phyloP scores from a whole-genome alignment of 2,329 filamentous ascomycete genomes.

The Curvularia hawaiiensis region DNA sequence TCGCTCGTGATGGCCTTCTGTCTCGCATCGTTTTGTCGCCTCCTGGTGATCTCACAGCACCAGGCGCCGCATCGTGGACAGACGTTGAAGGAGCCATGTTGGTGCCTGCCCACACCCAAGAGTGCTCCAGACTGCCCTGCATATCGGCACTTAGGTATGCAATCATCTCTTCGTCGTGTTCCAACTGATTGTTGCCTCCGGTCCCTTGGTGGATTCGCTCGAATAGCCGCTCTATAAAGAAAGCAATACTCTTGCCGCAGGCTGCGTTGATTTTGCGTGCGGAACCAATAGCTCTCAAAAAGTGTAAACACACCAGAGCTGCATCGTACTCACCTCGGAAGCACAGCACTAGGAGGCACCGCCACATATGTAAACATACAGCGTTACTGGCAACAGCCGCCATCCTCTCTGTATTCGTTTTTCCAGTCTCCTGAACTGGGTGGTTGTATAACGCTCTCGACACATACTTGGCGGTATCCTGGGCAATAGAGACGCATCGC shows the following conservation, averaged over 20 bases:
- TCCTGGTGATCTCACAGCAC: constrained; percentile 22
- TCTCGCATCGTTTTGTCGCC: constrained; percentile 40
- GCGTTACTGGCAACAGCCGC: constrained; percentile 73
- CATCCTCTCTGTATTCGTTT: constrained; percentile 61
- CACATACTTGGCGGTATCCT: constrained; percentile 80
- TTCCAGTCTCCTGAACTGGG: constrained; percentile 31
- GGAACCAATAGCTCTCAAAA: constrained; percentile 72
- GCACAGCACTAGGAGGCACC: constrained; percentile 80
- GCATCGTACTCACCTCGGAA: constrained; percentile 74
- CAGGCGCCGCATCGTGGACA: constrained; percentile 13
- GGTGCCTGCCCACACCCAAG: constrained; percentile 76
- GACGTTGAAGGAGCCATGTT: constrained; percentile 38
- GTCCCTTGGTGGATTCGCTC: constrained; percentile 57
- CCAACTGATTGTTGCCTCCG: constrained; percentile 49
- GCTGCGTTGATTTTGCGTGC: constrained; percentile 73
- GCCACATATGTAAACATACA: constrained; percentile 84
- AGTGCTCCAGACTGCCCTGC: constrained; percentile 75
- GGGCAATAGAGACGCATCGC: constrained; percentile 73
- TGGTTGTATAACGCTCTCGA: constrained; percentile 64
- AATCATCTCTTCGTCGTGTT: constrained; percentile 83
- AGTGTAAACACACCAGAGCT: constrained; percentile 74
- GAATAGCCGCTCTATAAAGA: constrained; percentile 74
- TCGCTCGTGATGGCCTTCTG: constrained; percentile 55
- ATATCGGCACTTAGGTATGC: constrained; percentile 86
- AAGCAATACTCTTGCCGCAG: constrained; percentile 80